Evolutionary conservation across 768 basidiomycete species (phyloP).

Genomic region (Pleurotus tuber-regium): DNA sequence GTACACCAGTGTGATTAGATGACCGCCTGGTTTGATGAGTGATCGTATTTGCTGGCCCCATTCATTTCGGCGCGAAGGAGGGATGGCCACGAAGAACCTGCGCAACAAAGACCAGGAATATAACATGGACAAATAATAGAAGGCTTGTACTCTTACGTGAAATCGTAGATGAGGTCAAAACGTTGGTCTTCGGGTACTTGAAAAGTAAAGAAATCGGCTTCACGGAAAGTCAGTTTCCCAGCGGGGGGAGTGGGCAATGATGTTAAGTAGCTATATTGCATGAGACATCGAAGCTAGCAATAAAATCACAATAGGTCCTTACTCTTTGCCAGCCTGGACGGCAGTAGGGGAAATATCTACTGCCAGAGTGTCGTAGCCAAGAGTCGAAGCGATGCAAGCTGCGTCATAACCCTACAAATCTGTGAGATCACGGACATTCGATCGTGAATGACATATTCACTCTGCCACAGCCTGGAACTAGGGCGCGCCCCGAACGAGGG

Average conservation of each 20-base stretch:
- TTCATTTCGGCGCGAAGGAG: slow-evolving; percentile 44
- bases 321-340: slow-evolving; percentile 43
- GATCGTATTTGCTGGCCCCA: slow-evolving; percentile 60
- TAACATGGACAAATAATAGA: background rate
- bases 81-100: slow-evolving; percentile 75
- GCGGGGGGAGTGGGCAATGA: slow-evolving; percentile 18
- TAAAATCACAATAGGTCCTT: slow-evolving; percentile 12
- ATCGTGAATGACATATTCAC: too few species aligned
- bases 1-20: slow-evolving; percentile 57
- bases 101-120: background rate
- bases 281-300: slow-evolving; percentile 9
- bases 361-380: slow-evolving; percentile 48
- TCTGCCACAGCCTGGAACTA: slow-evolving; percentile 59
- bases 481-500: slow-evolving; percentile 40
- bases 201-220: slow-evolving; percentile 56
- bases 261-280: slow-evolving; percentile 14
- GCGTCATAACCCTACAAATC: slow-evolving; percentile 57
- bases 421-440: background rate
- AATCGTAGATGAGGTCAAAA: slow-evolving; percentile 65
- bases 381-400: slow-evolving; percentile 45
- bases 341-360: slow-evolving; percentile 60
- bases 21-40: slow-evolving; percentile 59
- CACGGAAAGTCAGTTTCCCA: slow-evolving; percentile 36
- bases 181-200: slow-evolving; percentile 29
- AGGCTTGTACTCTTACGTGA: slow-evolving; percentile 41